These are phyloP conservation scores for Turritis glabra DNA, from an alignment of 345 rosid genomes.

Conservation along the genomic window DNA sequence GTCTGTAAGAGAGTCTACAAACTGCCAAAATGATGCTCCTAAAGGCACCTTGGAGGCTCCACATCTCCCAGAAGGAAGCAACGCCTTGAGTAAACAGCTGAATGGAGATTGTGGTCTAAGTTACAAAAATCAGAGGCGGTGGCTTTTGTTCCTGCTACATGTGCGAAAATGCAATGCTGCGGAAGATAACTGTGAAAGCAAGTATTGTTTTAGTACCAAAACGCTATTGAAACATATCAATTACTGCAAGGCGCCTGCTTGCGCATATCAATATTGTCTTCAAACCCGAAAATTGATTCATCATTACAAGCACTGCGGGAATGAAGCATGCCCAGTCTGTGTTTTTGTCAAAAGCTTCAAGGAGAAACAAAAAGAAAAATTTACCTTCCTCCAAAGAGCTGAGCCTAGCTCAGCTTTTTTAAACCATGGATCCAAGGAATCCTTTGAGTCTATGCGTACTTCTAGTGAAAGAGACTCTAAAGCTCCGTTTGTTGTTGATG, in stretches of 20 bases:
- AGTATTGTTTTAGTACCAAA: conserved; percentile 57
- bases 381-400: conserved; percentile 43
- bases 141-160: conserved; percentile 91
- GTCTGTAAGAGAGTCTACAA: conserved; percentile 54
- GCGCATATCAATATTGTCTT: conserved; percentile 71
- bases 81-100: conserved; percentile 30
- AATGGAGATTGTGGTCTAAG: conserved; percentile 57
- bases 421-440: conserved; percentile 45
- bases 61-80: conserved; percentile 29
- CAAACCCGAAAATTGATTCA: conserved; percentile 65
- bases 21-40: conserved; percentile 45
- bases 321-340: conserved; percentile 83
- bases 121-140: conserved; percentile 66
- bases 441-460: conserved; percentile 46
- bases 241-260: conserved; percentile 54
- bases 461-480: conserved; percentile 47
- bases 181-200: conserved; percentile 68
- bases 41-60: conserved; percentile 46
- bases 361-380: conserved; percentile 51
- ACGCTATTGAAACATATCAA: conserved; percentile 73
- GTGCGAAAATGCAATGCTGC: conserved; percentile 77
- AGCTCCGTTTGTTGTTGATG: conserved; percentile 50
- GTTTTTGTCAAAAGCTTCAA: conserved; percentile 63
- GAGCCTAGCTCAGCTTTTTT: conserved; percentile 43
- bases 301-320: conserved; percentile 66